Base-by-base conservation (phyloP, 1,284 basidiomycete genomes). In the Fistulinella cinereoalba region DNA sequence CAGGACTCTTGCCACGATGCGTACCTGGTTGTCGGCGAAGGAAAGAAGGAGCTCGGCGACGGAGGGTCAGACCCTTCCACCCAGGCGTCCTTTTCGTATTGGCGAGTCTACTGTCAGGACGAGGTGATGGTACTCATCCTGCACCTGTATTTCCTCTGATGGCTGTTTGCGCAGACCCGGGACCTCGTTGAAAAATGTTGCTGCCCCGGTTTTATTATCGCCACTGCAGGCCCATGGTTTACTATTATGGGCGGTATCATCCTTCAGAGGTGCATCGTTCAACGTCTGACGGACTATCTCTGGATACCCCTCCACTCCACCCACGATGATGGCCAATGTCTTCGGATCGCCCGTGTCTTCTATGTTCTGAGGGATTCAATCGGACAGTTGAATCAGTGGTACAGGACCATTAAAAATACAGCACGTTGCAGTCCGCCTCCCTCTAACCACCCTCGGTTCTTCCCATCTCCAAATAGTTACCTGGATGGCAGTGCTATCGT, bases 211-310 rank as follows among this genome's bases (percentile, higher is more conserved):
- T 61, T 59, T 21, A 6, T 45, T 2, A 25, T 56, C 0, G 43
- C 43, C 1, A 24, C 39, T 34, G 46, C 45, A 13, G 48, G 47
- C 13, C 46, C 59, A 23, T 57, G 57, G 55, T 33, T 62, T 3
- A 21, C 49, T 4, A 41, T 61, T 10, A 46, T 55, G 33, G 49
- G 57, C 6, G 37, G 41, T 3, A 27, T 61, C 3, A 7, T 54
- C 8, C 50, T 38, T 0, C 0, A 6, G 4, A 3, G 32, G 0
- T 59, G 44, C 11, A 1, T 59, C 8, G 39, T 59, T 7, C 54
- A 56, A 15, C 42, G 40, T 18, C 58, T 61, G n/a, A 56, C 44
- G 0, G 51, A 59, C 27, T 49, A 47, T 15, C 3, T 61, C 11
- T 61, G 56, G 56, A 2, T 61, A 9, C 56, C 49, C 25, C 0